Evolutionary conservation across 1,284 basidiomycete genomes (phyloP).

Genomic region (Ceratobasidium papillatum): DNA sequence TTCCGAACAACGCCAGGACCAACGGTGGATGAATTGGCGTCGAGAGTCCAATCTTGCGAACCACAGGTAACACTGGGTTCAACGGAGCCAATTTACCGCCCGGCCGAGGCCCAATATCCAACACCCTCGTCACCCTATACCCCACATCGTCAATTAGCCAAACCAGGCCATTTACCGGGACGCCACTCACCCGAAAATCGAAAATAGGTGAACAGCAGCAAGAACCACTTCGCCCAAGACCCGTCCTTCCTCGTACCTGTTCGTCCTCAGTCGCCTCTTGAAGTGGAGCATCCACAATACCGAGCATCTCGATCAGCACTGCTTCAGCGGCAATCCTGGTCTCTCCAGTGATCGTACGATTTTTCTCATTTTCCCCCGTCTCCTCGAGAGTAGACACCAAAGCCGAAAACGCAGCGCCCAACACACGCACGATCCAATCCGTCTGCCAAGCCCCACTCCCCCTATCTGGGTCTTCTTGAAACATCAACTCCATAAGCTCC

Average conservation of each 20-base stretch:
- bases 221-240: constrained; percentile 42
- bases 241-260: constrained; percentile 39
- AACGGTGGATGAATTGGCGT: constrained; percentile 39
- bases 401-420: constrained; percentile 29
- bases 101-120: constrained; percentile 22
- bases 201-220: constrained; percentile 28
- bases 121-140: constrained; percentile 8
- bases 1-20: constrained; percentile 15
- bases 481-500: constrained; percentile 37
- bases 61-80: constrained; percentile 38
- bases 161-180: neutral
- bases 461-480: constrained; percentile 32
- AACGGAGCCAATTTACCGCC: neutral
- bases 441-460: constrained; percentile 42
- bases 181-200: constrained; percentile 37
- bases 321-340: neutral
- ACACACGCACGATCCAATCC: constrained; percentile 38
- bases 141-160: neutral
- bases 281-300: constrained; percentile 42
- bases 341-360: neutral
- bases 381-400: constrained; percentile 19
- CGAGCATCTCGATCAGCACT: constrained; percentile 42
- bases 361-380: neutral
- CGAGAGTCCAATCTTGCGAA: constrained; percentile 34
- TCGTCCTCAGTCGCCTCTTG: constrained; percentile 40